Conservation (phyloP, 1,284 basidiomycete genomes). For the Cutaneotrichosporon mucoides region DNA sequence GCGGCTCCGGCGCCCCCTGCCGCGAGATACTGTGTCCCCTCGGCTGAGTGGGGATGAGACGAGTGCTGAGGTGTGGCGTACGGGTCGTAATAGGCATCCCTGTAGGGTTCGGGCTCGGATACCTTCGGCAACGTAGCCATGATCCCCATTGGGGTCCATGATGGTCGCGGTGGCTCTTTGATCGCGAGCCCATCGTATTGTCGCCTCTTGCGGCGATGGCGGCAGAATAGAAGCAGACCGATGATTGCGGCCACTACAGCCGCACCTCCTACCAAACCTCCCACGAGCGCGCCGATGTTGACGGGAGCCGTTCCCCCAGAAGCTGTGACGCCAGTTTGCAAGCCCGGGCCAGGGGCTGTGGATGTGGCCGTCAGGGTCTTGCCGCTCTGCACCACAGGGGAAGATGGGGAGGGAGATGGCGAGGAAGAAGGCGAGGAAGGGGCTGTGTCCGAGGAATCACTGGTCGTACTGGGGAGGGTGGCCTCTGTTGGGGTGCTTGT, state of each 20-base stretch:
- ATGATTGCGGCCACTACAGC: not conserved
- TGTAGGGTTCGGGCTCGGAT: not conserved
- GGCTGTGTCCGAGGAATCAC: too few relatives aligned
- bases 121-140: not conserved
- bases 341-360: too few relatives aligned
- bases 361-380: not conserved
- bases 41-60: not conserved
- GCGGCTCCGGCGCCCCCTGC: too few relatives aligned
- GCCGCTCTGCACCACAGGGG: too few relatives aligned
- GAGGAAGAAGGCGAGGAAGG: too few relatives aligned
- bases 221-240: not conserved
- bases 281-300: not conserved
- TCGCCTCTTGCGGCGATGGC: not conserved
- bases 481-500: not conserved
- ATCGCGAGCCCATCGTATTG: not conserved
- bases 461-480: not conserved
- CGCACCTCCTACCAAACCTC: not conserved
- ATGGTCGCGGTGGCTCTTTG: not conserved
- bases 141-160: not conserved
- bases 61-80: not conserved
- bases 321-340: not conserved
- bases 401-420: too few relatives aligned
- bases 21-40: not conserved
- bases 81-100: not conserved
- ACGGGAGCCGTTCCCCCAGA: not conserved